A percentile compares a stretch with the other conserved stretches of the same genome.
These are phyloP conservation scores for Hyphopichia wangnamkhiaoensis DNA, from an alignment of 1,139 yeast genomes.

Conservation along the genomic window DNA sequence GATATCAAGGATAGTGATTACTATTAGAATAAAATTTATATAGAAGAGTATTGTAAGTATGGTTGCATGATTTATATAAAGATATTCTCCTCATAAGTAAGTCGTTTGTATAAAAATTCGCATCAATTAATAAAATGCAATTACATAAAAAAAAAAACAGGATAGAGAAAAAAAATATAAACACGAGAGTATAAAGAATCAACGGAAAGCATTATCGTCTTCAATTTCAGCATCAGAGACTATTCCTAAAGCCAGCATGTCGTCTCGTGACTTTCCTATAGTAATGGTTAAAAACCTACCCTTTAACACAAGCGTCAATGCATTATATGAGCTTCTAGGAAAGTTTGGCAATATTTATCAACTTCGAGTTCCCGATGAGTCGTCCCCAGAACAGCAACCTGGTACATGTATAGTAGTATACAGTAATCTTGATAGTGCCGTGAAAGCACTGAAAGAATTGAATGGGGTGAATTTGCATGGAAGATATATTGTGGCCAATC, in stretches of 20 bases:
- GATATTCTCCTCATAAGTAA: too few relatives aligned
- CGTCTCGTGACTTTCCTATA: slow-evolving; percentile 39
- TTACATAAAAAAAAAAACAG: too few relatives aligned
- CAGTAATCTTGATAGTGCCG: slow-evolving; percentile 49
- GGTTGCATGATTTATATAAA: too few relatives aligned
- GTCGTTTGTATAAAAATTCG: too few relatives aligned
- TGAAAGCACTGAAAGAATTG: slow-evolving; percentile 51
- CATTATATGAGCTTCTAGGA: slow-evolving; percentile 56
- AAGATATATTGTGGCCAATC: slow-evolving; percentile 55
- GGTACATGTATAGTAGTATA: slow-evolving; percentile 65
- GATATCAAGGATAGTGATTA: slow-evolving; percentile 31
- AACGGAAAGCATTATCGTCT: too few relatives aligned
- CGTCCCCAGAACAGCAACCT: slow-evolving; percentile 28
- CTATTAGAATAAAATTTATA: slow-evolving; percentile 8
- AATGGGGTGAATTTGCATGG: slow-evolving; percentile 65
- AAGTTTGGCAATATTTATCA: slow-evolving; percentile 59
- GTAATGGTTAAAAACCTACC: slow-evolving; percentile 62
- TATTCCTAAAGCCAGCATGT: background rate
- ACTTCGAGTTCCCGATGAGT: slow-evolving; percentile 49
- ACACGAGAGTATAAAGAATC: too few relatives aligned
- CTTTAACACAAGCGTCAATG: slow-evolving; percentile 46
- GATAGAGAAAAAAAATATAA: too few relatives aligned
- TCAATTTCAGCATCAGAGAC: background rate
- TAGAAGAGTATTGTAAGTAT: too few relatives aligned
- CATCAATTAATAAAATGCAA: too few relatives aligned